Conservation (phyloP, 768 basidiomycete genomes). For the Tulasnella sp. region DNA sequence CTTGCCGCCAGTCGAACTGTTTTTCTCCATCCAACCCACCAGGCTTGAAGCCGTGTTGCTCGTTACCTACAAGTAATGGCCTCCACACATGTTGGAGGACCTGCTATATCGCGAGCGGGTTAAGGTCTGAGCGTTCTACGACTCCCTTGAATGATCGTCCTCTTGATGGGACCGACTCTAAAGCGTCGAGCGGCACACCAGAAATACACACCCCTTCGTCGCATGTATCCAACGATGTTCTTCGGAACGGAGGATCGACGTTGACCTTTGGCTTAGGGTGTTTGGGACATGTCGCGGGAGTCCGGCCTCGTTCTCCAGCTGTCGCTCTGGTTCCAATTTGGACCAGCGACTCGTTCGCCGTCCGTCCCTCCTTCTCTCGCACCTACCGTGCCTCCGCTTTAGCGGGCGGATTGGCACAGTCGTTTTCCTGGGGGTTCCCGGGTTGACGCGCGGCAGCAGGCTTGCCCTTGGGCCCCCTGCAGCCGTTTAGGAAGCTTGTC, state of each 20-base stretch:
- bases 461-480: neutral
- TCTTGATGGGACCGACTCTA: constrained; percentile 21
- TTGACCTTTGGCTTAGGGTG: neutral
- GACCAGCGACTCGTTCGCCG: neutral
- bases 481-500: neutral
- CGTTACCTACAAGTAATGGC: neutral
- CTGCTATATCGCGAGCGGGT: neutral
- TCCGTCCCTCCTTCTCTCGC: neutral
- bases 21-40: constrained; percentile 2
- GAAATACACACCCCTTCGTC: constrained; percentile 16
- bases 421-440: neutral
- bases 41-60: constrained; percentile 7
- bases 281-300: constrained; percentile 23
- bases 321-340: neutral
- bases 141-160: constrained; percentile 14
- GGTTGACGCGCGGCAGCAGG: neutral
- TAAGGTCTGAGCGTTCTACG: constrained; percentile 20
- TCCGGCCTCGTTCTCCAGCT: constrained; percentile 6
- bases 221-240: neutral
- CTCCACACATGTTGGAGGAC: neutral
- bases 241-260: neutral
- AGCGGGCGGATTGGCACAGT: constrained; percentile 3
- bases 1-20: neutral
- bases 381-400: constrained; percentile 1
- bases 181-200: constrained; percentile 23